These are phyloP conservation scores for Ganoderma meredithae DNA, from an alignment of 1,284 basidiomycete species.

Conservation along the genomic window DNA sequence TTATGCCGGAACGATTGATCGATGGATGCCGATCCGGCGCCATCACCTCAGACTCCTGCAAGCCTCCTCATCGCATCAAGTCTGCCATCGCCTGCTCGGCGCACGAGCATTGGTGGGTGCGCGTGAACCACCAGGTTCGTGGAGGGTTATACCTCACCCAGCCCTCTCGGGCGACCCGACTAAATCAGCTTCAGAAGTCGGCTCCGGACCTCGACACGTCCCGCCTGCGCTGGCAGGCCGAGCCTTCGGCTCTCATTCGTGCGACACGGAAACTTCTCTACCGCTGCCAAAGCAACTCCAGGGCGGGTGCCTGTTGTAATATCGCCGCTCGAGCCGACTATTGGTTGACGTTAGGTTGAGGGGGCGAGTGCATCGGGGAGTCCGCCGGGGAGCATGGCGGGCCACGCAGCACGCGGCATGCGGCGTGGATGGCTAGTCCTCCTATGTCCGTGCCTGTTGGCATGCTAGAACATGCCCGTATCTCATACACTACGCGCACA, in stretches of 20 bases:
- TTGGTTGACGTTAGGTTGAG: neutral
- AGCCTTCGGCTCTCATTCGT: neutral
- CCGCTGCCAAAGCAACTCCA: neutral
- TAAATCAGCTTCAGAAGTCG: neutral
- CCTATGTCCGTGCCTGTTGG: constrained; percentile 2
- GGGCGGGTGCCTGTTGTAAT: neutral
- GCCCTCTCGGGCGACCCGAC: neutral
- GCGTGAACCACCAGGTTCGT: neutral
- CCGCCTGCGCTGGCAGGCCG: neutral
- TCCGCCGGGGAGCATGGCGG: neutral
- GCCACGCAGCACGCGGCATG: constrained; percentile 15
- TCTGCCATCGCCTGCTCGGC: too few relatives aligned
- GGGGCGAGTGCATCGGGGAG: neutral
- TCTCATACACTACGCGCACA: neutral
- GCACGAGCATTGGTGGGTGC: neutral
- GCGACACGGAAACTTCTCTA: neutral
- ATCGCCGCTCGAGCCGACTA: neutral
- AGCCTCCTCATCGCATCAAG: too few relatives aligned
- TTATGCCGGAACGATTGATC: neutral
- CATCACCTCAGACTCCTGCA: too few relatives aligned
- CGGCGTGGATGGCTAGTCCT: neutral
- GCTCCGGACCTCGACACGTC: neutral
- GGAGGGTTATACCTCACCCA: neutral
- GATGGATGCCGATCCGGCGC: constrained; percentile 1
- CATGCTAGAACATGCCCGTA: constrained; percentile 5